Conservation (phyloP, 1,284 basidiomycete species). For the Hymenochaete sp. region DNA sequence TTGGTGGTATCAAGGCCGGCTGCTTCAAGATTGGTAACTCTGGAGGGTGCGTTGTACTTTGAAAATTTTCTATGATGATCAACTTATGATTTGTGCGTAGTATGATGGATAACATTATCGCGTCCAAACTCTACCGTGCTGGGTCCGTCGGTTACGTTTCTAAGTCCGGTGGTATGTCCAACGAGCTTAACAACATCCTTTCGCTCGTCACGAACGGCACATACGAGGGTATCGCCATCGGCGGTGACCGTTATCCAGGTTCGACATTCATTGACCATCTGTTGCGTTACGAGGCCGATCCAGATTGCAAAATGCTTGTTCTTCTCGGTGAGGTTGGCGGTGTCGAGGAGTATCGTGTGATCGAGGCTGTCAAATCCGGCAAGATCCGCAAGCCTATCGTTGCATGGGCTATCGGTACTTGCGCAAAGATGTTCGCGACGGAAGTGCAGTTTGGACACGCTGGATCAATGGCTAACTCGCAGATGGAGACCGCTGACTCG, state of each 20-base stretch:
- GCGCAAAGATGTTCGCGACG: conserved; percentile 99
- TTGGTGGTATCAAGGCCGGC: conserved; percentile 99
- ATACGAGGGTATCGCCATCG: conserved; percentile 99
- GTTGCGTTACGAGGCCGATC: conserved; percentile 94
- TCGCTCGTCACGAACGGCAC: conserved; percentile 96
- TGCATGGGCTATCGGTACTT: conserved; percentile 99
- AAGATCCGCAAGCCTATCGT: conserved; percentile 97
- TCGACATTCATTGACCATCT: conserved; percentile 99
- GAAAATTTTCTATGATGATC: too few relatives aligned
- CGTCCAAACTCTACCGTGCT: conserved; percentile 96
- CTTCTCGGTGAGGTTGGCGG: conserved; percentile 98
- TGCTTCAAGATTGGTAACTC: conserved; percentile 99
- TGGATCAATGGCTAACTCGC: conserved; percentile 96
- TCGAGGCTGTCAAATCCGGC: conserved; percentile 93
- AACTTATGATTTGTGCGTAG: conserved; percentile 30
- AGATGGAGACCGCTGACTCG: conserved; percentile 93
- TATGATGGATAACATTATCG: conserved; percentile 99
- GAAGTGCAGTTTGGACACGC: conserved; percentile 99
- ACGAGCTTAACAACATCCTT: conserved; percentile 99
- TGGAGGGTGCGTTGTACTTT: conserved; percentile 59
- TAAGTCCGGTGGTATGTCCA: conserved; percentile 99
- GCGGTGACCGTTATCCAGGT: conserved; percentile 97
- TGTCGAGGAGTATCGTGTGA: conserved; percentile 98
- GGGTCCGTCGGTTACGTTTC: conserved; percentile 98
- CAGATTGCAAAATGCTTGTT: conserved; percentile 98